A percentile compares a stretch with the other conserved stretches of the same genome.
phyloP scores from a whole-genome alignment of 192 early-diverging fungal genomes.

The Dissophora globulifera region DNA sequence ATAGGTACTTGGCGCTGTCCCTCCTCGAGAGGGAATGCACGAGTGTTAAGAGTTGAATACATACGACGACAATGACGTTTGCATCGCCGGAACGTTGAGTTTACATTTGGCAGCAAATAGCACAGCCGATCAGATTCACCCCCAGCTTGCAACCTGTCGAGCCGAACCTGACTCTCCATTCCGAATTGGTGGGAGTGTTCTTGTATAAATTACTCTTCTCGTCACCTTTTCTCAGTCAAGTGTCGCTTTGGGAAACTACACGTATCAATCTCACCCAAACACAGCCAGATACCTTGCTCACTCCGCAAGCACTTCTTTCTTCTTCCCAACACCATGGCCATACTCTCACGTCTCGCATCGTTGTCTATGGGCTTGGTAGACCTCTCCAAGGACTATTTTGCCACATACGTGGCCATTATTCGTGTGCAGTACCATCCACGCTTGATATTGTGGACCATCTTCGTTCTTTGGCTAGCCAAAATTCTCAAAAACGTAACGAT shows the following conservation, averaged over 20 bases:
- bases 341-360: not conserved
- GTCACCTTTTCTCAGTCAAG: too few relatives aligned
- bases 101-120: too few relatives aligned
- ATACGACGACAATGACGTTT: too few relatives aligned
- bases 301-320: not conserved
- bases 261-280: too few relatives aligned
- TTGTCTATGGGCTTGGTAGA: not conserved
- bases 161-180: not conserved
- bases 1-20: not conserved
- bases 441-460: slow-evolving; percentile 12
- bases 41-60: too few relatives aligned
- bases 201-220: too few relatives aligned
- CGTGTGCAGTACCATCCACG: not conserved
- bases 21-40: too few relatives aligned
- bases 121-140: too few relatives aligned
- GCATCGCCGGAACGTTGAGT: too few relatives aligned
- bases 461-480: slow-evolving; percentile 7
- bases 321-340: not conserved
- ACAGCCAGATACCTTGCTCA: not conserved
- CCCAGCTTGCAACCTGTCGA: not conserved
- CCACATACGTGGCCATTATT: slow-evolving; percentile 1
- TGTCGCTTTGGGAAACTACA: too few relatives aligned
- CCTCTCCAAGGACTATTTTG: slow-evolving; percentile 2
- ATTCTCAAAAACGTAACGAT: slow-evolving; percentile 13
- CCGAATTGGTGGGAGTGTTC: not conserved